These are phyloP conservation scores for Umbilicus rupestris DNA, from an alignment of 164 flowering plant genomes.

Conservation along the genomic window DNA sequence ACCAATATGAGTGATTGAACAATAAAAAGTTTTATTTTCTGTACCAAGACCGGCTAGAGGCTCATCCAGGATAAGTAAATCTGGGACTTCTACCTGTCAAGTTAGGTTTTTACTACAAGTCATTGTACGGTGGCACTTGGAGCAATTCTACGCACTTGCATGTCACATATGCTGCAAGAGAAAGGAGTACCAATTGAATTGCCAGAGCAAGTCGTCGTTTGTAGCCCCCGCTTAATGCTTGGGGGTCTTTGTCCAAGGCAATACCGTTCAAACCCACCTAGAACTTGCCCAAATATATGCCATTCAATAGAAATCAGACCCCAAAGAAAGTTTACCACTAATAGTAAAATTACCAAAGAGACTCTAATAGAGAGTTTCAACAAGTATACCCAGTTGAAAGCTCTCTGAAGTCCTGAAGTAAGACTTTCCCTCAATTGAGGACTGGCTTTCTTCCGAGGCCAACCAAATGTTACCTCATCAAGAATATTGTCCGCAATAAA, in stretches of 20 bases:
- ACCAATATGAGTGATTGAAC: constrained; percentile 1
- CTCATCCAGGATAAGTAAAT: constrained; percentile 83
- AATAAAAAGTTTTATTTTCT: constrained; percentile 11
- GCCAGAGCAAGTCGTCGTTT: constrained; percentile 98
- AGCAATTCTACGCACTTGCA: not conserved
- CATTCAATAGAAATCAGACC: not conserved
- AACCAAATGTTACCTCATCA: constrained; percentile 89
- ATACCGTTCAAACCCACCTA: constrained; percentile 87
- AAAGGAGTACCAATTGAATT: constrained; percentile 67
- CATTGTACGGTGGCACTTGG: not conserved
- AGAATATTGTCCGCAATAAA: constrained; percentile 77
- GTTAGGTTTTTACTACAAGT: not conserved
- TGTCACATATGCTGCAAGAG: not conserved
- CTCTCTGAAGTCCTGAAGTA: constrained; percentile 61
- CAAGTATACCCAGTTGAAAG: constrained; percentile 59
- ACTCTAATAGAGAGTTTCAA: not conserved
- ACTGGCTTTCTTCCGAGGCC: constrained; percentile 75
- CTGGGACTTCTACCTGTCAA: constrained; percentile 76
- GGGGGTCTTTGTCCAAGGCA: constrained; percentile 79
- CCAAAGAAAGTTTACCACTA: not conserved
- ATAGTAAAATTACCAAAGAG: not conserved
- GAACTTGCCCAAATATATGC: not conserved
- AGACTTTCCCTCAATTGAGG: constrained; percentile 56
- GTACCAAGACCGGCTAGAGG: constrained; percentile 99
- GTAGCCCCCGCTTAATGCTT: constrained; percentile 96